A percentile compares a stretch with the other conserved stretches of the same genome.
Conservation (phyloP, 73 alveolate species). For the Halteria grandinella region DNA sequence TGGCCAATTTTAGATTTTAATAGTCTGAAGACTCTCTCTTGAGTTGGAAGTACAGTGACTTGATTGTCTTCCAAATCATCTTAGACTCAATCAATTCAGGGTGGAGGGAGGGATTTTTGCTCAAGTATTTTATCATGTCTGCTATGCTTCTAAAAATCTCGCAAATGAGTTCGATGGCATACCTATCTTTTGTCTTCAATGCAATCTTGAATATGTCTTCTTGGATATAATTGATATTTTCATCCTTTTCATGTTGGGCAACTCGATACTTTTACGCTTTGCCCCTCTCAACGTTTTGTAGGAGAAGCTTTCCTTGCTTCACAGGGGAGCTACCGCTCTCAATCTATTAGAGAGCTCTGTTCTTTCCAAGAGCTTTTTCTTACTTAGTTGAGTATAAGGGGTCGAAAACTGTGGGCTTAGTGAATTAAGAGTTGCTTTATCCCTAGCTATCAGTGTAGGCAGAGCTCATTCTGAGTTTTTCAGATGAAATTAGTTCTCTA, state of each 20-base stretch:
- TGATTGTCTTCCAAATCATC: conserved; percentile 49
- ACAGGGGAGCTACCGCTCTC: no score
- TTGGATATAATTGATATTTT: background rate
- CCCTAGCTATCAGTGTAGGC: no score
- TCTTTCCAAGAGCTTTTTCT: no score
- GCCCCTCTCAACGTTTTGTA: no score
- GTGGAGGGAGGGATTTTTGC: conserved; percentile 41
- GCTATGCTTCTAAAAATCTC: conserved; percentile 28
- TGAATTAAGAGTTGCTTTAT: no score
- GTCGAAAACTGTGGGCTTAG: no score
- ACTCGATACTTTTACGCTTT: no score
- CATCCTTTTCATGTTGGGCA: conserved; percentile 43
- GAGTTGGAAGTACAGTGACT: conserved; percentile 17
- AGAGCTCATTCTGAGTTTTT: no score
- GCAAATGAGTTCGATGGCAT: conserved; percentile 22
- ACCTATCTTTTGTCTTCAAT: conserved; percentile 9
- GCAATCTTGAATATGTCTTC: background rate
- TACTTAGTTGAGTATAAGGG: no score
- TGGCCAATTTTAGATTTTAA: background rate
- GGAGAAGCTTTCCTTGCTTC: no score
- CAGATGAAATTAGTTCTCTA: no score
- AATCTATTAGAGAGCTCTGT: no score
- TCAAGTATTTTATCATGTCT: conserved; percentile 19
- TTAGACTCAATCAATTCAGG: conserved; percentile 56
- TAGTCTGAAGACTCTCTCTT: conserved; percentile 19